A percentile compares a stretch with the other conserved stretches of the same genome.
phyloP scores from a whole-genome alignment of 306 rosid genomes.

The Trifolium fragiferum region DNA sequence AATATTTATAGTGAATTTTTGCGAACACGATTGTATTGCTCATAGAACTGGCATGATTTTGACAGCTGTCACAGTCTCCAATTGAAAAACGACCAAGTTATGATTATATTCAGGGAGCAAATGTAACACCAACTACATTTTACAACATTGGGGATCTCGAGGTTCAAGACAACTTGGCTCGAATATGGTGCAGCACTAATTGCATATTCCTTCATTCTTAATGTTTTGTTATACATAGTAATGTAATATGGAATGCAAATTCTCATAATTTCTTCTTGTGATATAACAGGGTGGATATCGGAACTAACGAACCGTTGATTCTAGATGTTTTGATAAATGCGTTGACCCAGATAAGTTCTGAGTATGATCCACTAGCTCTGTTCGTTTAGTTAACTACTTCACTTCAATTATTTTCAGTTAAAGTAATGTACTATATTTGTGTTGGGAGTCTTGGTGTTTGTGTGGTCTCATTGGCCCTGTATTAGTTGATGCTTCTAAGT shows the following conservation, averaged over 20 bases:
- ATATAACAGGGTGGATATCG: constrained; percentile 82
- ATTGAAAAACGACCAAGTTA: constrained; percentile 78
- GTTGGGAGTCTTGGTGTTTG: no score
- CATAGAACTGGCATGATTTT: constrained; percentile 31
- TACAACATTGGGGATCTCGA: constrained; percentile 94
- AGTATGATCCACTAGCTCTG: constrained; percentile 58
- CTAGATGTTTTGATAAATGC: constrained; percentile 90
- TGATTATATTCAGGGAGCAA: constrained; percentile 80
- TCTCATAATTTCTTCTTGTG: constrained; percentile 37
- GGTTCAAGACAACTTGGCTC: constrained; percentile 91
- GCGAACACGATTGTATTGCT: constrained; percentile 31
- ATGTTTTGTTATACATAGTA: constrained; percentile 26
- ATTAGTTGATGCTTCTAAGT: no score
- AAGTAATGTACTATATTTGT: no score
- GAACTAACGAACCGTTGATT: constrained; percentile 77
- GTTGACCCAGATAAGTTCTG: constrained; percentile 85
- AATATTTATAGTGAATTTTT: constrained; percentile 7
- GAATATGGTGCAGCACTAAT: constrained; percentile 68
- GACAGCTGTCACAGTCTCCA: constrained; percentile 80
- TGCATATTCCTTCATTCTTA: neutral
- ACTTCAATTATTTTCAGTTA: constrained; percentile 1
- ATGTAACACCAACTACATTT: constrained; percentile 77
- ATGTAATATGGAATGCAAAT: constrained; percentile 28
- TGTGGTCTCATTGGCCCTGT: no score
- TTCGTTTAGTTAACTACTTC: constrained; percentile 3